Base-by-base conservation (phyloP, 495 filamentous ascomycete genomes). In the Hypoxylon crocopeplum region DNA sequence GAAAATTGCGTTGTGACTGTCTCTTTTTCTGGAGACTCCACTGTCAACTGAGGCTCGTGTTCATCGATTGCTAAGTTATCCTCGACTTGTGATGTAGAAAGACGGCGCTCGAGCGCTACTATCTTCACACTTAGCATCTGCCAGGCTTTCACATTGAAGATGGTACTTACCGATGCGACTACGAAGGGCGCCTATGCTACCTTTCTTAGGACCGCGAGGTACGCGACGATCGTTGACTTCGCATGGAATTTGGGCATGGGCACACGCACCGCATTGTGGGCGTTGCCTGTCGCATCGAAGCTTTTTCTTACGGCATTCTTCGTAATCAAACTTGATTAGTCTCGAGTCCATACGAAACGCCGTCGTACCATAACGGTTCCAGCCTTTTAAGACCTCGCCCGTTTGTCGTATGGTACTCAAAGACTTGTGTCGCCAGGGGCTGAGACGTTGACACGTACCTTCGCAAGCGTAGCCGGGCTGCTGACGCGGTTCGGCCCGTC, bases 131-230 rank as follows among this genome's bases (percentile, higher is more conserved):
- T 64, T 47, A 59, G 55, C n/a, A 51, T 39, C 24, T 4, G 32
- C 2, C 7, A 19, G 21, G 25, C 3, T 38, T 5, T 45, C 1
- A 34, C 33, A 1, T 40, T 7, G 30, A 44, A 21, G 13, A 33
- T 34, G n/a, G n/a, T 13, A 67, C 75, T 32, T 57, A 80, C 80
- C 75, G 37, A 83, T 77, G 20, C 78, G 71, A 33, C 70, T 76
- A 44, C 76, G 70, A 32, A 82, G 69, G 0, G 77, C 78, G 25
- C 80, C 78, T 46, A 83, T 68, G 42, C 83, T 76, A 12, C 82
- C 80, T 45, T 79, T 83, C 48, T 82, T 79, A 0, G 82, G 82
- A 0, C 82, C 81, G 6, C 82, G 67, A 20, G 74, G 71, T 17
- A 73, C 68, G 10, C 78, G 78, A 15, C 72, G 67, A 25, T 76